A percentile compares a stretch with the other conserved stretches of the same genome.
Evolutionary conservation across 2,329 filamentous ascomycete genomes (phyloP).

Genomic region (Alternaria metachromatica): DNA sequence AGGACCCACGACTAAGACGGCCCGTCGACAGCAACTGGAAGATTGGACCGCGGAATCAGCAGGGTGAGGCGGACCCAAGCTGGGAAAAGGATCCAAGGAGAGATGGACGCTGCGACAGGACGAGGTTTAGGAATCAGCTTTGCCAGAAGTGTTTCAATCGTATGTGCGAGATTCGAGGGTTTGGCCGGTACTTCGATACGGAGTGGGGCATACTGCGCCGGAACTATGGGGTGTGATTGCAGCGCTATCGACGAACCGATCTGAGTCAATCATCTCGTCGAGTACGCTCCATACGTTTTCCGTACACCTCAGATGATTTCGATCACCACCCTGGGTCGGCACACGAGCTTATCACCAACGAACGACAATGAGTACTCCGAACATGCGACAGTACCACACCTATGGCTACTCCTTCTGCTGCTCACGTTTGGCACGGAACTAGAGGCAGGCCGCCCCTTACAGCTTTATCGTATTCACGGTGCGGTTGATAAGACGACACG

Average conservation of each 20-base stretch:
- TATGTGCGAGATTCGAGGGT: constrained; percentile 33
- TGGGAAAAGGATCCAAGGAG: constrained; percentile 33
- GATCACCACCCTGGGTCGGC: background rate
- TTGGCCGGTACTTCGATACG: constrained; percentile 30
- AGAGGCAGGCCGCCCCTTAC: background rate
- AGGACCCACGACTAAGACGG: constrained; percentile 21
- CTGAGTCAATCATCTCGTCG: background rate
- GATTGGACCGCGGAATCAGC: constrained; percentile 24
- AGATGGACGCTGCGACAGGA: constrained; percentile 28
- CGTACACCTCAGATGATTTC: background rate
- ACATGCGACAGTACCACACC: background rate
- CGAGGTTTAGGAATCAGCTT: constrained; percentile 23
- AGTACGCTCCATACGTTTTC: background rate
- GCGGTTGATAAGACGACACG: background rate
- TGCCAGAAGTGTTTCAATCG: constrained; percentile 33
- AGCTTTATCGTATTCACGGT: background rate
- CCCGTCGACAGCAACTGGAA: constrained; percentile 27
- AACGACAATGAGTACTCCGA: background rate
- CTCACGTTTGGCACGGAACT: background rate
- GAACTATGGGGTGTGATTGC: constrained; percentile 10
- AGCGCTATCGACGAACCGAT: background rate
- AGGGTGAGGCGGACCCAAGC: constrained; percentile 21
- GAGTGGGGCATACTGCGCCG: constrained; percentile 27
- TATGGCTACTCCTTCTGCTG: background rate
- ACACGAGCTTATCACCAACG: background rate